Percentiles rank a stretch among this genome's conserved stretches.
Evolutionary conservation across 164 flowering plant genomes (phyloP).

Genomic region (Sedum album): DNA sequence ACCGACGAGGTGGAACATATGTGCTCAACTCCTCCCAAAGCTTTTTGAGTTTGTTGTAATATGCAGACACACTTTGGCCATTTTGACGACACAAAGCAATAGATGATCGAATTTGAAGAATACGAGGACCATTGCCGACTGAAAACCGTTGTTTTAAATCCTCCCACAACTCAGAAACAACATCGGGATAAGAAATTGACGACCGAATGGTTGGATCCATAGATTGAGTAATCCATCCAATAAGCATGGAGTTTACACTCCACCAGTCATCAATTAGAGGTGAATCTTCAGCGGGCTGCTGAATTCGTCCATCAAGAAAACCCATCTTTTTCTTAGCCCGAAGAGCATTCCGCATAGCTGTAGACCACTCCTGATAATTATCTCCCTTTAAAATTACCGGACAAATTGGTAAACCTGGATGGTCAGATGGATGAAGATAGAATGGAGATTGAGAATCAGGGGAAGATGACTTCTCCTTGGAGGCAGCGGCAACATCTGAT

Average conservation of each 20-base stretch:
- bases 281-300: not conserved
- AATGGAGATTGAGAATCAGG: not conserved
- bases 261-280: not conserved
- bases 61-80: not conserved
- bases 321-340: not conserved
- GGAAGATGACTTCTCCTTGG: too few relatives aligned
- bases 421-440: constrained; percentile 3
- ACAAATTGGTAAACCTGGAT: not conserved
- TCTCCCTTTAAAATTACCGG: not conserved
- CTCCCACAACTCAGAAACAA: not conserved
- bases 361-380: constrained; percentile 1
- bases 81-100: not conserved
- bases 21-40: not conserved
- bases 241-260: not conserved
- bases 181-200: not conserved
- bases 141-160: not conserved
- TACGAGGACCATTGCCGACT: not conserved
- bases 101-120: not conserved
- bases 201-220: not conserved
- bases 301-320: not conserved
- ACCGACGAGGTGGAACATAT: not conserved
- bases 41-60: not conserved
- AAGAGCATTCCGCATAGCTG: not conserved
- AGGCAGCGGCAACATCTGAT: not conserved
- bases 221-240: not conserved